Conservation (phyloP, 2,329 filamentous ascomycete species). For the Fusarium musae region DNA sequence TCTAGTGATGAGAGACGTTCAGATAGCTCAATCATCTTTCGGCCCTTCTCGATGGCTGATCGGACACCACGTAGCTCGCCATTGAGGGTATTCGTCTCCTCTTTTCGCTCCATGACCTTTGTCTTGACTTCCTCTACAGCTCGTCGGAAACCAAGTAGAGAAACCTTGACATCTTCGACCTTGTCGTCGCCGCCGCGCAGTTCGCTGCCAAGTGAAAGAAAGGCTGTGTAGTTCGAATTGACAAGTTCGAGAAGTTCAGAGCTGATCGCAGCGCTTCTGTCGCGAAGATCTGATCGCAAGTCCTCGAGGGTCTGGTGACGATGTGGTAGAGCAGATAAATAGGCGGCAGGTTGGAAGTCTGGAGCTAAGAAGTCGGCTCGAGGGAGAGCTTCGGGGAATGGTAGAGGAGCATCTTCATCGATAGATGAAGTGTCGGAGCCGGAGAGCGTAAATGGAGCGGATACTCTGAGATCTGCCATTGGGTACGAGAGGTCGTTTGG, state of each 20-base stretch:
- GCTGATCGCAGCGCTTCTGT: conserved; percentile 81
- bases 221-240: conserved; percentile 94
- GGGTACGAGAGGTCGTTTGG: conserved; percentile 44
- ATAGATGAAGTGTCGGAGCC: conserved; percentile 54
- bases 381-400: conserved; percentile 87
- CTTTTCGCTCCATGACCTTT: conserved; percentile 70
- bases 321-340: conserved; percentile 82
- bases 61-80: conserved; percentile 74
- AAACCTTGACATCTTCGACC: conserved; percentile 89
- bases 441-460: conserved; percentile 55
- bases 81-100: conserved; percentile 71
- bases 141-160: conserved; percentile 84
- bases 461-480: conserved; percentile 42
- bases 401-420: conserved; percentile 76
- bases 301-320: conserved; percentile 97
- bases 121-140: conserved; percentile 80
- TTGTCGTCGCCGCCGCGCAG: conserved; percentile 89
- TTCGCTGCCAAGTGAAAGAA: conserved; percentile 83
- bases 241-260: conserved; percentile 93
- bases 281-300: conserved; percentile 84
- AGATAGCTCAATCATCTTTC: conserved; percentile 74
- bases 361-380: conserved; percentile 83
- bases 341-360: conserved; percentile 81
- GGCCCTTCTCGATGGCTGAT: conserved; percentile 68
- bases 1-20: conserved; percentile 72